Conservation (phyloP, 345 rosid genomes). For the Heritiera littoralis region DNA sequence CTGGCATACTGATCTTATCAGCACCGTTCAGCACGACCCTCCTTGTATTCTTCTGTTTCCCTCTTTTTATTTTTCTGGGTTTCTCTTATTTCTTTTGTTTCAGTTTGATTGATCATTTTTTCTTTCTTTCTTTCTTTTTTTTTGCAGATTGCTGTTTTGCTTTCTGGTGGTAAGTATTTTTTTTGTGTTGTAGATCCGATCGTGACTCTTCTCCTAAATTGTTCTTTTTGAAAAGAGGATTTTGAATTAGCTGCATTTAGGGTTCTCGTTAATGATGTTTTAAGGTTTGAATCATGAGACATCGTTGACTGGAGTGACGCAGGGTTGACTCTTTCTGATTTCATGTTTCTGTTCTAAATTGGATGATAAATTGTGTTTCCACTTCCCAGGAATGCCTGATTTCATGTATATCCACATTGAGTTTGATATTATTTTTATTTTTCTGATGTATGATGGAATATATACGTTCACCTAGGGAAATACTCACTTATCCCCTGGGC, state of each 20-base stretch:
- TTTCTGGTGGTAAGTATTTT: slow-evolving; percentile 69
- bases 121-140: background rate
- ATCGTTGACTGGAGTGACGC: slow-evolving; percentile 1
- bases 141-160: slow-evolving; percentile 84
- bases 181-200: slow-evolving; percentile 19
- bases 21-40: slow-evolving; percentile 63
- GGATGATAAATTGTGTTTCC: background rate
- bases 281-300: background rate
- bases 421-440: background rate
- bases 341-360: slow-evolving; percentile 10
- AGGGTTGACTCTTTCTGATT: slow-evolving; percentile 8
- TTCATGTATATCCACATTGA: too few species aligned
- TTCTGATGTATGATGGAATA: background rate
- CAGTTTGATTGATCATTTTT: slow-evolving; percentile 7
- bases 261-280: background rate
- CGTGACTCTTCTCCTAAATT: slow-evolving; percentile 9
- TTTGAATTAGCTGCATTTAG: background rate
- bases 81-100: background rate
- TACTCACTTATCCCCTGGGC: background rate
- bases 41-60: slow-evolving; percentile 44
- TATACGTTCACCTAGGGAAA: background rate
- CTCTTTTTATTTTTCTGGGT: background rate
- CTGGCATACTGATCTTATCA: slow-evolving; percentile 89
- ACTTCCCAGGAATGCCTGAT: background rate
- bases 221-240: background rate